These are phyloP conservation scores for Botryococcus braunii DNA, from an alignment of 163 green algal genomes.

Conservation along the genomic window DNA sequence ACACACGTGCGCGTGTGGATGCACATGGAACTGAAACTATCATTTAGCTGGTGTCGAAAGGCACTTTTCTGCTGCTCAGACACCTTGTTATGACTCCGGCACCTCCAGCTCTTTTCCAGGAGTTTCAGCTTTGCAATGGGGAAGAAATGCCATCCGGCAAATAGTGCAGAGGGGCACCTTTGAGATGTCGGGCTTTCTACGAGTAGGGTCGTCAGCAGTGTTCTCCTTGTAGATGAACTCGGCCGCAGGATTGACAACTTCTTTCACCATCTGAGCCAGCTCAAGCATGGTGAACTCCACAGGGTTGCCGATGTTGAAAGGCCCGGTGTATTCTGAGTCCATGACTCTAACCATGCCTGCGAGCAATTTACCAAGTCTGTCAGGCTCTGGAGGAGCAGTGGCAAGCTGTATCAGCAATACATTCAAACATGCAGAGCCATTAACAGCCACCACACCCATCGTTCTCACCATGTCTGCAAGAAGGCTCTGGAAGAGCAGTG, in stretches of 20 bases:
- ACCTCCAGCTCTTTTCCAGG: background rate
- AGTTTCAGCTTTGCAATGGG: background rate
- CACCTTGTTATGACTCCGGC: background rate
- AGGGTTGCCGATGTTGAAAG: conserved; percentile 99
- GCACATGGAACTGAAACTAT: background rate
- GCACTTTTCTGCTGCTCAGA: background rate
- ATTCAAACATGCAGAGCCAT: too few relatives aligned
- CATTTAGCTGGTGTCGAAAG: background rate
- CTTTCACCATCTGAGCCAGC: conserved; percentile 81
- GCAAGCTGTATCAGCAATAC: too few relatives aligned
- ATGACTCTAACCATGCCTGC: conserved; percentile 88
- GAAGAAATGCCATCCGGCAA: background rate
- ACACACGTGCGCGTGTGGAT: background rate
- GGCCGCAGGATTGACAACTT: conserved; percentile 84
- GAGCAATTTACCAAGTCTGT: background rate
- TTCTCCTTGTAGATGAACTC: conserved; percentile 87
- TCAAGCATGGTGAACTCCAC: conserved; percentile 99
- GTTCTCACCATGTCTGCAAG: too few relatives aligned
- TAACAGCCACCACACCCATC: background rate
- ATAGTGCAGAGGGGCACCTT: conserved; percentile 43
- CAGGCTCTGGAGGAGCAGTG: background rate
- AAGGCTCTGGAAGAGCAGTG: too few relatives aligned
- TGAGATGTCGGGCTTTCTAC: conserved; percentile 92
- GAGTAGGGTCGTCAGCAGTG: conserved; percentile 87
- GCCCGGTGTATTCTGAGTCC: conserved; percentile 87